Evolutionary conservation across 805 yeast species (phyloP).

Genomic region (Blastobotrys robertii): DNA sequence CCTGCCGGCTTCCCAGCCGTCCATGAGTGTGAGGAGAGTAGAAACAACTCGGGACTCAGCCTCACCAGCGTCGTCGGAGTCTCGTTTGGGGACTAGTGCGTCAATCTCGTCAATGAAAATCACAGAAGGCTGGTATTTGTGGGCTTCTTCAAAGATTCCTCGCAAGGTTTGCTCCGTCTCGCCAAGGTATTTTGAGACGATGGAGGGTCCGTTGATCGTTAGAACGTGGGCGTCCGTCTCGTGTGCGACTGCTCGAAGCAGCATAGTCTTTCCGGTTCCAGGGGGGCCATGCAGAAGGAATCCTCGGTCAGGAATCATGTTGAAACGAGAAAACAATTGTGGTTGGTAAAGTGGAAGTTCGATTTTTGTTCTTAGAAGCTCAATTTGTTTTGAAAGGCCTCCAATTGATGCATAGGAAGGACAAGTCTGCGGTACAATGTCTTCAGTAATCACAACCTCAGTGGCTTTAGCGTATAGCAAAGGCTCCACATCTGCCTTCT

Average conservation of each 20-base stretch:
- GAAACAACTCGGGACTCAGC: constrained; percentile 88
- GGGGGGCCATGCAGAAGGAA: constrained; percentile 93
- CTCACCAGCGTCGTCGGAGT: constrained; percentile 80
- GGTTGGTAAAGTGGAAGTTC: constrained; percentile 78
- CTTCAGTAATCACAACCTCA: neutral
- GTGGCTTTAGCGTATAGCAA: neutral
- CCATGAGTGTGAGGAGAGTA: constrained; percentile 85
- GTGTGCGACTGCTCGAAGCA: constrained; percentile 70
- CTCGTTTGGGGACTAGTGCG: constrained; percentile 78
- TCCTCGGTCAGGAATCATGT: constrained; percentile 90
- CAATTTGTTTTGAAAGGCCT: constrained; percentile 61
- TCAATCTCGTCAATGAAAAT: constrained; percentile 91
- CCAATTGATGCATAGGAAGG: constrained; percentile 51
- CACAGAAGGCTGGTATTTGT: constrained; percentile 75
- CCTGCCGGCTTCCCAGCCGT: constrained; percentile 97
- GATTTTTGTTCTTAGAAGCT: constrained; percentile 51
- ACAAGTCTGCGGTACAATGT: neutral
- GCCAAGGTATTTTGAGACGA: constrained; percentile 87
- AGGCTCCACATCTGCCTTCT: constrained; percentile 5
- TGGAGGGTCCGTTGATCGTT: constrained; percentile 81
- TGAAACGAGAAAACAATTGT: constrained; percentile 65
- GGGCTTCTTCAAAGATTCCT: constrained; percentile 75
- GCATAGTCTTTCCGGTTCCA: constrained; percentile 93
- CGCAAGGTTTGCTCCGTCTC: constrained; percentile 86
- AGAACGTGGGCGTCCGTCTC: constrained; percentile 73